Base-by-base conservation (phyloP, 1,139 yeast species). In the Kodamaea sp. region DNA sequence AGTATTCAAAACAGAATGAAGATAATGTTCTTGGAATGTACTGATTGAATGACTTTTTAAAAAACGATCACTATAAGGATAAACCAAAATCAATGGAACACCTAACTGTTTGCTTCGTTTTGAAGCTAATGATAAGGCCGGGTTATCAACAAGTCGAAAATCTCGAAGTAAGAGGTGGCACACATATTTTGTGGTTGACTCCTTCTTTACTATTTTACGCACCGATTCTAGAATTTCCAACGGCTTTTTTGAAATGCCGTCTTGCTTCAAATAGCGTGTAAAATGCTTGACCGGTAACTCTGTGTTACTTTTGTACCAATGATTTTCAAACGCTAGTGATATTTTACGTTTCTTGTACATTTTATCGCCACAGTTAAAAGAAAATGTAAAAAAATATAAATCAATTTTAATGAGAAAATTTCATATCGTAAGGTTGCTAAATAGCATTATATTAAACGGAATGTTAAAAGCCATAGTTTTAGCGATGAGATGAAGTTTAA, bases 31-130 rank as follows among this genome's bases (percentile, higher is more conserved):
- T 40, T 75, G 75, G 52, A 67, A 67, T 0, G 70, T 60, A 32
- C 78, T 64, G 12, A 66, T 65, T 11, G 62, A 51, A 46, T 77
- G 81, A 9, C 67, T 60, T 29, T 55, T 56, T 44, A 68, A 57
- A 27, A 67, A 73, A 33, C 65, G 65, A 4, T 63, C 56, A 31
- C 73, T 67, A 39, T 65, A 55, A 6, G 52, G 52, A 29, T 39
- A 47, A 8, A 46, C 37, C 34, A 42, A 42, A n/a, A 49, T 40
- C 12, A 49, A 35, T 4, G 48, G 50, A 3, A 33, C 27, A 7
- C 26, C 36, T 20, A 30, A 27, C n/a, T 33, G 7, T 9, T 23
- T 8, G 6, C 51, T 44, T 7, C 15, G 26, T 3, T 27, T 27
- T 22, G 37, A 31, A 2, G 51, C 53, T 9, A 38, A 33, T 15